Base-by-base conservation (phyloP, 306 rosid species). In the Hylodesmum podocarpum region DNA sequence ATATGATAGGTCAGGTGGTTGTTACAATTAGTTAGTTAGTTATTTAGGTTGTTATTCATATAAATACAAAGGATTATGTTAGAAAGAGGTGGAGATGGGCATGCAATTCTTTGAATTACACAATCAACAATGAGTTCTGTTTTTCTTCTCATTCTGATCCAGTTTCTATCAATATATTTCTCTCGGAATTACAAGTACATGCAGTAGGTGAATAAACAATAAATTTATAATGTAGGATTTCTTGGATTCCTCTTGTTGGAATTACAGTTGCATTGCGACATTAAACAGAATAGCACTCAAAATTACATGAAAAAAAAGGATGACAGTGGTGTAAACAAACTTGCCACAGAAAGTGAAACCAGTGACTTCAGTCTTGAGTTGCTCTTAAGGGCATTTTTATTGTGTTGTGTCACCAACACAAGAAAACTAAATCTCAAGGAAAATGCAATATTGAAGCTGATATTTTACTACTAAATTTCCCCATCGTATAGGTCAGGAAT, bases 401-500 rank as follows among this genome's bases (percentile, higher is more conserved):
- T 51, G 9, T 50, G 7, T 19, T 7, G 14, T 21, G 29, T 9
- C 59, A 50, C 29, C 8, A 21, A 9, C 59, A 51, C 29, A 0
- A 10, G 59, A 51, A 51, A 51, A 9, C 29, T 19, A 51, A 21
- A 51, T 51, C 27, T 51, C 58, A 51, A 51, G 27, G 57, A 50
- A 50, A 50, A 50, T 8, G 57, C 7, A 51, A 3, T 21, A 51
- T 9, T 21, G 59, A 51, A 51, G 59, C 15, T 21, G 61, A 10
- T 22, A 53, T 21, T 47, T 14, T 53, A 53, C 22, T 37, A 13
- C 50, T 75, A 71, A 36, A 39, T 70, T 79, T 71, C 83, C 2
- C 58, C 78, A 50, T 79, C 83, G 58, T 71, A 79, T 25, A 79
- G 66, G 47, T 39, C 51, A 28, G 37, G 31, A 70, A 33, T 5